These are phyloP conservation scores for Carex myosuroides DNA, from an alignment of 176 grass and related monocot species.

Conservation along the genomic window DNA sequence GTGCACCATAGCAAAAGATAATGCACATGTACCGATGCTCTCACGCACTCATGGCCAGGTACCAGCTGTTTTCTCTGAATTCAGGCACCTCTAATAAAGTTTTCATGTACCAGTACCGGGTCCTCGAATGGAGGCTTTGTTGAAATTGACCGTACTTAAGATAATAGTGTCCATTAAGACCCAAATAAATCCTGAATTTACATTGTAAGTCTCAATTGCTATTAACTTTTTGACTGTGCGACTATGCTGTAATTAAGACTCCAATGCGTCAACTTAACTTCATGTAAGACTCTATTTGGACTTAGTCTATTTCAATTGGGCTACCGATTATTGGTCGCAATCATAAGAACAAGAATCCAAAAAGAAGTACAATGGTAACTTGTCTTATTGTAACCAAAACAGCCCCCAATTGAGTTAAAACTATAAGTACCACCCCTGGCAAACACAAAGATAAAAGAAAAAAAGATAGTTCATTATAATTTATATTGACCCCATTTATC, in stretches of 20 bases:
- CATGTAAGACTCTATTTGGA: too few species aligned
- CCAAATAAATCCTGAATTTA: too few species aligned
- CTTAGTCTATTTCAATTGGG: neutral
- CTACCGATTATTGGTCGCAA: neutral
- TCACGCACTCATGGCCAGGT: slow-evolving; percentile 92
- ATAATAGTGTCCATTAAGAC: neutral
- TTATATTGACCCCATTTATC: neutral
- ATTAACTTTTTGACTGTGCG: neutral
- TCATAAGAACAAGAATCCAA: neutral
- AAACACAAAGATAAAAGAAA: neutral
- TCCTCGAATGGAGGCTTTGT: neutral
- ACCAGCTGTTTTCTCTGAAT: slow-evolving; percentile 1
- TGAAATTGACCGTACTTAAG: neutral
- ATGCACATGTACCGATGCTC: slow-evolving; percentile 54
- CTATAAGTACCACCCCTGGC: neutral
- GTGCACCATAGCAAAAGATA: slow-evolving; percentile 54
- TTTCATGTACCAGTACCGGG: neutral
- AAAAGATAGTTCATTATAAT: neutral
- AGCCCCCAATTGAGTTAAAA: neutral
- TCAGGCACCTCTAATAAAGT: neutral
- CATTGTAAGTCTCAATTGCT: neutral
- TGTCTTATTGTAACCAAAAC: neutral
- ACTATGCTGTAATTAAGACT: neutral
- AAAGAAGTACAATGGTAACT: neutral
- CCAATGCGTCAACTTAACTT: too few species aligned